Percentiles rank a stretch among this genome's conserved stretches.
These are phyloP conservation scores for Aspergillus chevalieri DNA, from an alignment of 2,329 filamentous ascomycete genomes.

Conservation along the genomic window DNA sequence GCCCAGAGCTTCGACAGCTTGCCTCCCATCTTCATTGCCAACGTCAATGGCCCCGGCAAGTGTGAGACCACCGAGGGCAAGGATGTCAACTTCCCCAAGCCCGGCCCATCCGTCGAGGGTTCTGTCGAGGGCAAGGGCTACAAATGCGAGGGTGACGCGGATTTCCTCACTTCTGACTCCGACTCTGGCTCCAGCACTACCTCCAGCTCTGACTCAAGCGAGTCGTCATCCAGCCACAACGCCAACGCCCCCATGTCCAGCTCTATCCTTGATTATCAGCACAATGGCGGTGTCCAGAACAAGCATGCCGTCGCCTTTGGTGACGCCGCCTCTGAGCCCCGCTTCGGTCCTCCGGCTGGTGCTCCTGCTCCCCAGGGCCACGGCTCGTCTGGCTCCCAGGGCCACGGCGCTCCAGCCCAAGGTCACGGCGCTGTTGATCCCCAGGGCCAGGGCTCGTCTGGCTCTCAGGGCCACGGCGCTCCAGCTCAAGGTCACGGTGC, in stretches of 20 bases:
- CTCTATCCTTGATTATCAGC: too few relatives aligned
- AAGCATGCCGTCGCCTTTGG: too few relatives aligned
- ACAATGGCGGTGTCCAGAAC: too few relatives aligned
- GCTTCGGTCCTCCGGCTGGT: too few relatives aligned
- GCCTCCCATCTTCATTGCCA: conserved; percentile 66
- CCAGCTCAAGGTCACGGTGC: too few relatives aligned
- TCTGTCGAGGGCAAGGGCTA: conserved; percentile 30
- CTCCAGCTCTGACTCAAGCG: background rate
- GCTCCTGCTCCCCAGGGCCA: too few relatives aligned
- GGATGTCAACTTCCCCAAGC: conserved; percentile 60
- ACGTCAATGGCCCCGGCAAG: conserved; percentile 48
- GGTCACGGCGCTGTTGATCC: too few relatives aligned
- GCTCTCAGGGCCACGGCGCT: too few relatives aligned
- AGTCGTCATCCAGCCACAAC: background rate
- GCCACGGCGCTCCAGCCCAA: too few relatives aligned
- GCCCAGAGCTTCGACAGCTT: conserved; percentile 46
- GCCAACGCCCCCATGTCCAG: too few relatives aligned
- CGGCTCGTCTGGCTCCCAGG: too few relatives aligned
- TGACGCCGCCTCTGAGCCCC: conserved; percentile 1
- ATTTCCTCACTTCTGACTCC: conserved; percentile 19
- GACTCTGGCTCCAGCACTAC: conserved; percentile 1
- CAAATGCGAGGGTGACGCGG: conserved; percentile 25
- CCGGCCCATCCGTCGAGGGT: conserved; percentile 51
- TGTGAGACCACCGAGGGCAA: conserved; percentile 55
- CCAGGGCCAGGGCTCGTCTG: too few relatives aligned